Evolutionary conservation across 495 filamentous ascomycete species (phyloP).

Genomic region (Paragyromitra xinjiangensis): DNA sequence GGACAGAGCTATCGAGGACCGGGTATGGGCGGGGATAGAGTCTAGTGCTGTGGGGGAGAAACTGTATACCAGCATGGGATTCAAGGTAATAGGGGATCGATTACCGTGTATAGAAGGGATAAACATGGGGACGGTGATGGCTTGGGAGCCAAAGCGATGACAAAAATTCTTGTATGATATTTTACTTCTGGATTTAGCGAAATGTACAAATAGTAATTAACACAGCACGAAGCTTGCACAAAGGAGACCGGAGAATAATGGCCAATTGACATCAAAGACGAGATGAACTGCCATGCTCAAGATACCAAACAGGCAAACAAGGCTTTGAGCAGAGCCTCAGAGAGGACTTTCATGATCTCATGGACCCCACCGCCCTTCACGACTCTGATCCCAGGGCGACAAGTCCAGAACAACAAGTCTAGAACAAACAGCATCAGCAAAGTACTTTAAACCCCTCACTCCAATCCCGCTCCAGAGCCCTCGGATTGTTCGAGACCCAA

Average conservation of each 20-base stretch:
- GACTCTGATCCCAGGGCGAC: neutral
- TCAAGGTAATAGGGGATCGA: conserved; percentile 52
- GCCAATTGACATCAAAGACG: neutral
- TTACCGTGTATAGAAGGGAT: conserved; percentile 47
- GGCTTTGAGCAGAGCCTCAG: neutral
- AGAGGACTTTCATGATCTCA: neutral
- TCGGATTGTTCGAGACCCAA: no score
- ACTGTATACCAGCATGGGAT: conserved; percentile 48
- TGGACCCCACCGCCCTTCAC: neutral
- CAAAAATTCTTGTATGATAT: conserved; percentile 40
- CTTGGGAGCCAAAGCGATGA: conserved; percentile 46
- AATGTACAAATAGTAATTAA: conserved; percentile 51
- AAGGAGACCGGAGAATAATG: neutral
- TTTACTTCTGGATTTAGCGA: conserved; percentile 46
- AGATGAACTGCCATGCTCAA: neutral
- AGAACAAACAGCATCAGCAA: no score
- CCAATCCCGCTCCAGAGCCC: no score
- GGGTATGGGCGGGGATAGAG: conserved; percentile 48
- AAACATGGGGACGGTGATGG: conserved; percentile 50
- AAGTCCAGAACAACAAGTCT: neutral
- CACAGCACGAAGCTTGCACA: conserved; percentile 14
- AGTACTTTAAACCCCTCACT: no score
- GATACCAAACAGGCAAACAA: neutral
- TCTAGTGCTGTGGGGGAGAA: conserved; percentile 48
- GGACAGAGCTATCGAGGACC: conserved; percentile 48